A percentile compares a stretch with the other conserved stretches of the same genome.
Evolutionary conservation across 139 green algal species (phyloP).

Genomic region (Chlorokybus atmophyticus): DNA sequence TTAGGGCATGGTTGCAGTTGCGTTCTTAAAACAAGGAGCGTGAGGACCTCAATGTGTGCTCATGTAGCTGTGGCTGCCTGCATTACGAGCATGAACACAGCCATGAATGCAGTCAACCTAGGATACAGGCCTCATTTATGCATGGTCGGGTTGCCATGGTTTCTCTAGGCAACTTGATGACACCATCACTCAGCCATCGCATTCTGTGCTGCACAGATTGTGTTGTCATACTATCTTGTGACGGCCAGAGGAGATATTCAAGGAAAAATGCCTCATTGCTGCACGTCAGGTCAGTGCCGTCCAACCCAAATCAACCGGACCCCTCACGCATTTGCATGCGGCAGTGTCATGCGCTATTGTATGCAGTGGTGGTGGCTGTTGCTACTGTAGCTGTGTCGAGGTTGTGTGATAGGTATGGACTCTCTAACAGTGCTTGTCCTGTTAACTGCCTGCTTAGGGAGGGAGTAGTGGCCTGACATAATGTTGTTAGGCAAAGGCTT

Average conservation of each 20-base stretch:
- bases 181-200: background rate
- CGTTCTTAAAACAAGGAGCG: too few species aligned
- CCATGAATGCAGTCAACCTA: too few species aligned
- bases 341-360: background rate
- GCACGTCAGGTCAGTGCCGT: slow-evolving; percentile 25
- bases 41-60: too few species aligned
- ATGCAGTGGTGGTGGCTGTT: background rate
- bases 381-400: background rate
- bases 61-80: background rate
- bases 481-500: too few species aligned
- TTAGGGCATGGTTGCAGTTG: too few species aligned
- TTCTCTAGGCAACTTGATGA: background rate
- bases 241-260: slow-evolving; percentile 80
- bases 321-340: background rate
- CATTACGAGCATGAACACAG: too few species aligned
- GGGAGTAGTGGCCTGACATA: too few species aligned
- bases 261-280: slow-evolving; percentile 76
- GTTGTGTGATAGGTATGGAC: background rate
- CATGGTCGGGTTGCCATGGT: background rate
- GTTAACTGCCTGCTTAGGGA: background rate
- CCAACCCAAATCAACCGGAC: background rate
- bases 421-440: background rate
- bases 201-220: slow-evolving; percentile 74
- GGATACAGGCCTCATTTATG: background rate
- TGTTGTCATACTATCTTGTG: slow-evolving; percentile 26